These are phyloP conservation scores for Acanthamoeba culbertsoni DNA, from an alignment of 208 protist genomes.

Conservation along the genomic window DNA sequence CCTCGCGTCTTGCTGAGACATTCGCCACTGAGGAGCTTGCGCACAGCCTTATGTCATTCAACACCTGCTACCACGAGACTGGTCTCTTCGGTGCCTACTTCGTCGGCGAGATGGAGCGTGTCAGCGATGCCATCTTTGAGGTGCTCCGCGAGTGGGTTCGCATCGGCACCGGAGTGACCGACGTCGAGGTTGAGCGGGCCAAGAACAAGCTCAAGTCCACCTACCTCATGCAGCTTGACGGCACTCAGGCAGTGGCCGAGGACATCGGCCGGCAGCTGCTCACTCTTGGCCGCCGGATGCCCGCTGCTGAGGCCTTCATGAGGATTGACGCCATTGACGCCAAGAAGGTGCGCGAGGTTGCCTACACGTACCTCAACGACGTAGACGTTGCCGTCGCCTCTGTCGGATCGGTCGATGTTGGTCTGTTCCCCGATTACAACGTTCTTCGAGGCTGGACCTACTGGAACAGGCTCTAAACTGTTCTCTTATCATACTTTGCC, in stretches of 20 bases:
- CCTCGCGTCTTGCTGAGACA: constrained; percentile 63
- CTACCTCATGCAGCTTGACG: constrained; percentile 93
- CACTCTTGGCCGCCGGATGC: constrained; percentile 84
- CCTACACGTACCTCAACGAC: constrained; percentile 73
- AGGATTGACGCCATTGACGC: constrained; percentile 92
- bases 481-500: background rate
- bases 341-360: constrained; percentile 84
- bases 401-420: constrained; percentile 66
- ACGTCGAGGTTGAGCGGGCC: constrained; percentile 89
- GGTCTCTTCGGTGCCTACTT: constrained; percentile 86
- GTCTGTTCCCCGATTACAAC: constrained; percentile 78
- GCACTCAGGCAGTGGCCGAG: constrained; percentile 92
- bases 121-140: constrained; percentile 74
- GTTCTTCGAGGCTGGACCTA: constrained; percentile 68
- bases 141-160: constrained; percentile 74
- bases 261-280: constrained; percentile 97
- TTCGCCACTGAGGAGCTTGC: constrained; percentile 72
- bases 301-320: constrained; percentile 91
- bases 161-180: constrained; percentile 74
- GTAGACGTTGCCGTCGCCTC: constrained; percentile 66
- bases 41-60: constrained; percentile 78
- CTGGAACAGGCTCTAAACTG: constrained; percentile 64
- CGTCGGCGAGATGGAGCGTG: constrained; percentile 52
- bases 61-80: constrained; percentile 85
- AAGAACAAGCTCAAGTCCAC: constrained; percentile 93